Base-by-base conservation (phyloP, 2,329 filamentous ascomycete genomes). In the Hypoxylon sp. region DNA sequence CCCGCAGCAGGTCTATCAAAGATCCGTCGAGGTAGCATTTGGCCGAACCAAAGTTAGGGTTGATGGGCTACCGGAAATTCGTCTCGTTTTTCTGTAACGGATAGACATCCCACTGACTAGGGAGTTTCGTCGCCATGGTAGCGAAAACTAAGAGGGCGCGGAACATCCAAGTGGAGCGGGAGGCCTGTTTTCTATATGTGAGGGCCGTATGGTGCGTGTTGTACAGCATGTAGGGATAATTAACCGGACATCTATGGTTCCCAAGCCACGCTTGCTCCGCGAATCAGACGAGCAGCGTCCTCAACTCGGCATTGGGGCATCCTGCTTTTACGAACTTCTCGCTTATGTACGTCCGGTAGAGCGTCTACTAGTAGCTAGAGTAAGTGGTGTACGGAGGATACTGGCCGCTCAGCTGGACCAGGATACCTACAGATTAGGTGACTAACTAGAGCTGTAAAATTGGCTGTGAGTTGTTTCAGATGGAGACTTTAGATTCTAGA, bases 141-240 rank as follows among this genome's bases (percentile, higher is more conserved):
- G 30, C 19, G 23, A 65, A 38, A 32, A 38, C n/a, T 30, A 41
- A 53, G 50, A 49, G 32, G 46, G 21, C 46, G 52, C 60, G 19
- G 48, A 62, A 55, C 50, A 30, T 23, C 43, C 41, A 68, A 62
- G 58, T 63, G 65, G 61, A 68, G 55, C 28, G 57, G 58, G 63
- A 58, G 65, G 46, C 60, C 50, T 60, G 36, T 46, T 34, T 32
- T 41, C 50, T 56, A 21, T 41, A 59, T 62, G 49, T 64, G 56
- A 69, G 51, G 48, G 60, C 57, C 13, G 49, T 57, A 52, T 34
- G 23, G 7, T 45, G 46, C 36, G 53, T 59, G 64, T 70, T 32
- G 67, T 65, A 65, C 60, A 57, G 34, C 64, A 63, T 59, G 34
- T 46, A 41, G 25, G 56, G 45, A 41, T 38, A 65, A 69, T 69